phyloP scores from a whole-genome alignment of 192 early-diverging fungal genomes.

The Backusella liffmaniae region DNA sequence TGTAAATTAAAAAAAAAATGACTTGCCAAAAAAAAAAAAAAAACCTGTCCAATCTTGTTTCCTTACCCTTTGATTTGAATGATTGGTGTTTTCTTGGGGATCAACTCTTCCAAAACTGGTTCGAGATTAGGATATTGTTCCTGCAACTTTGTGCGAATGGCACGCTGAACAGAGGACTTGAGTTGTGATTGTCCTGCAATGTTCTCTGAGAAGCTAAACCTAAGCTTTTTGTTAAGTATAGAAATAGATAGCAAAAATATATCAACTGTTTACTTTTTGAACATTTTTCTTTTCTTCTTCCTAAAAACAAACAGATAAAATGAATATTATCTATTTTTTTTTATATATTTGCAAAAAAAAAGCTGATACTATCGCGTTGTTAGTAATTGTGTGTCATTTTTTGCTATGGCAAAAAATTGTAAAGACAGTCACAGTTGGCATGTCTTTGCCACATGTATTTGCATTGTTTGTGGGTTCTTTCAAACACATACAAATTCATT shows the following conservation, averaged over 20 bases:
- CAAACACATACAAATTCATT: too few relatives aligned
- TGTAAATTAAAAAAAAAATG: not conserved
- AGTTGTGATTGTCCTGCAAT: slow-evolving; percentile 84
- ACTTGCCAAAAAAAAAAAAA: not conserved
- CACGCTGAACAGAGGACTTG: slow-evolving; percentile 90
- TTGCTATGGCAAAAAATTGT: not conserved
- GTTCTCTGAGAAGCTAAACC: slow-evolving; percentile 75
- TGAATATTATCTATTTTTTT: not conserved
- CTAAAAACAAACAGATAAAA: not conserved
- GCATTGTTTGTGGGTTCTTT: not conserved
- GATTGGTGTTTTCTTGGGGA: slow-evolving; percentile 94
- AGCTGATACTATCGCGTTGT: not conserved
- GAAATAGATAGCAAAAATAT: not conserved
- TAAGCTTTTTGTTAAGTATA: slow-evolving; percentile 18
- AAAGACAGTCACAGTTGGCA: not conserved
- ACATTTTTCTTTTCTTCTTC: slow-evolving; percentile 8
- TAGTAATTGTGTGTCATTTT: not conserved
- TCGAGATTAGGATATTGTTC: slow-evolving; percentile 90
- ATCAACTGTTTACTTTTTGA: slow-evolving; percentile 23
- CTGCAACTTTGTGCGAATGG: slow-evolving; percentile 78
- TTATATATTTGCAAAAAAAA: not conserved
- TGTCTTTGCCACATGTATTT: not conserved
- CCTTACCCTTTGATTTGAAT: slow-evolving; percentile 85
- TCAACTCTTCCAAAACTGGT: slow-evolving; percentile 83
- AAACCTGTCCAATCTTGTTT: not conserved